Percentiles rank a stretch among this genome's conserved stretches.
Conservation (phyloP, 352 stramenopile genomes). For the Pythium utonaiense region DNA sequence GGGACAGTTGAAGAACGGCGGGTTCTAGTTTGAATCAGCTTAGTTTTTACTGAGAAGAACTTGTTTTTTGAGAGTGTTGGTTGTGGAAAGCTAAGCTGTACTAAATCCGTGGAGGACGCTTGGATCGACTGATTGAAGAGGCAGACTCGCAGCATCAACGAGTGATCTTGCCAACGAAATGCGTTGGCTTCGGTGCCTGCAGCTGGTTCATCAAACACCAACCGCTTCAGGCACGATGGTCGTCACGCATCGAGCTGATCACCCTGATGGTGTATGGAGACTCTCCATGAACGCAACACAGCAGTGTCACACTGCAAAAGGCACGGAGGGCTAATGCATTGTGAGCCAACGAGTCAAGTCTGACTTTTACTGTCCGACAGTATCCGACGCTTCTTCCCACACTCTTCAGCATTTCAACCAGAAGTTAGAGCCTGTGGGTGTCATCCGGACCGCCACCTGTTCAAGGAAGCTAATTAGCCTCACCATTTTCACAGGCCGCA, state of each 20-base stretch:
- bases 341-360: no score
- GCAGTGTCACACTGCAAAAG: no score
- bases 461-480: constrained; percentile 4
- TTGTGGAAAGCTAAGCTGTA: no score
- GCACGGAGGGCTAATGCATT: no score
- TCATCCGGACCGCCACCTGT: constrained; percentile 3
- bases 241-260: neutral
- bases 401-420: neutral
- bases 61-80: no score
- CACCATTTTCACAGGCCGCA: neutral
- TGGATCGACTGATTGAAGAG: neutral
- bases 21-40: neutral
- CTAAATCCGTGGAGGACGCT: no score
- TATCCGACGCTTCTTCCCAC: neutral
- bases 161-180: neutral
- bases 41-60: no score
- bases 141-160: neutral
- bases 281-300: no score
- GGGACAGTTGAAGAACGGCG: neutral
- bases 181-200: neutral
- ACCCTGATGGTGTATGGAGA: no score
- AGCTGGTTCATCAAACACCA: neutral
- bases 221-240: neutral
- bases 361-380: neutral
- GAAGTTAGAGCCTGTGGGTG: neutral